Evolutionary conservation across 2,329 filamentous ascomycete species (phyloP).

Genomic region (Hypoxylon sp.): DNA sequence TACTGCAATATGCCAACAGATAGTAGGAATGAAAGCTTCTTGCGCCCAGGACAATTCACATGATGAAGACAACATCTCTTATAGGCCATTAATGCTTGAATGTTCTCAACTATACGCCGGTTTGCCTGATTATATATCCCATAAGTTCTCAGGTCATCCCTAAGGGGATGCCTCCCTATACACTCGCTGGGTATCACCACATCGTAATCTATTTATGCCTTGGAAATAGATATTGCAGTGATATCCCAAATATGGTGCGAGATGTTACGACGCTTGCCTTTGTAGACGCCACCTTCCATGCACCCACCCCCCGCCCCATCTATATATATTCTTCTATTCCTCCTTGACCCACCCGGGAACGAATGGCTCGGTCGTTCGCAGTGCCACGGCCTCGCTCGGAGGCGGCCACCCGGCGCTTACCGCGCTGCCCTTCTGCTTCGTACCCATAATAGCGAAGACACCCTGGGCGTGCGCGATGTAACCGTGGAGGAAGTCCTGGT

Average conservation of each 20-base stretch:
- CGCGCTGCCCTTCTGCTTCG: constrained; percentile 72
- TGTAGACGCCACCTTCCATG: no score
- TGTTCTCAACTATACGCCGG: neutral
- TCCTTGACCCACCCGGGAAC: constrained; percentile 48
- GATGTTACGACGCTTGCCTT: no score
- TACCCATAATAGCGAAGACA: constrained; percentile 85
- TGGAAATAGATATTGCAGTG: neutral
- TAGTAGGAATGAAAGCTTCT: no score
- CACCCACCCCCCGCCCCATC: no score
- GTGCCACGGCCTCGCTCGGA: constrained; percentile 75
- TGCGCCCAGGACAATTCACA: no score
- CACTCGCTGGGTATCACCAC: neutral
- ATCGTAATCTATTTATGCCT: neutral
- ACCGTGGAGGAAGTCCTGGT: constrained; percentile 84
- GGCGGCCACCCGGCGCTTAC: constrained; percentile 80
- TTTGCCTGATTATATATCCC: neutral
- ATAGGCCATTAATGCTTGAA: neutral
- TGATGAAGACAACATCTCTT: no score
- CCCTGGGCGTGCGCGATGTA: constrained; percentile 83
- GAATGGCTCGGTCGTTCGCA: constrained; percentile 63
- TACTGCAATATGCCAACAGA: no score
- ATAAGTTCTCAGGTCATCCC: neutral
- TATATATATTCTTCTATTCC: no score
- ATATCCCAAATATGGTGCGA: no score
- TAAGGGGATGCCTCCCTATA: neutral